Conservation (phyloP, 192 early-diverging fungal genomes). For the Spizellomyces sp. region DNA sequence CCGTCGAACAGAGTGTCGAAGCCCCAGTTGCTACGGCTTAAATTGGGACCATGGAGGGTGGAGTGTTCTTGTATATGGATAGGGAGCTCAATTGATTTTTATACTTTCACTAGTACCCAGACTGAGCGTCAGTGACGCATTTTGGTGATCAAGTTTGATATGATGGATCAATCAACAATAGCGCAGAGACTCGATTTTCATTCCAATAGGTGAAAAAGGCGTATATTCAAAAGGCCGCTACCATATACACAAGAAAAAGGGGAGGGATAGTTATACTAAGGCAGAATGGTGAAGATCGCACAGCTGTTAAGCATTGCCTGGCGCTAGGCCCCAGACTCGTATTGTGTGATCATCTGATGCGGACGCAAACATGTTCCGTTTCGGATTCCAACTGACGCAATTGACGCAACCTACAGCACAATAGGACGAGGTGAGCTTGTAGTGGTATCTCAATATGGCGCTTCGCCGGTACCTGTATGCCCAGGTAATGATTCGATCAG, state of each 20-base stretch:
- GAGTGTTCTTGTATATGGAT: no score
- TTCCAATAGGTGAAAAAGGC: no score
- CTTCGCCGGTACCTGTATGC: constrained; percentile 47
- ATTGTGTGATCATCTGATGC: constrained; percentile 84
- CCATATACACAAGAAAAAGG: no score
- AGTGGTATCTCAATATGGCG: neutral
- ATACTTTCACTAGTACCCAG: no score
- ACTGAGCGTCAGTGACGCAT: no score
- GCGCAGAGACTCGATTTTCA: no score
- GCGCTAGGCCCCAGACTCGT: constrained; percentile 59
- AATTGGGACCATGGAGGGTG: neutral
- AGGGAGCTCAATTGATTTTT: no score
- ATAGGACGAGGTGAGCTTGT: neutral
- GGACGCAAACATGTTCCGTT: constrained; percentile 72
- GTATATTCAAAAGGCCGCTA: no score
- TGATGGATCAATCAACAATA: no score
- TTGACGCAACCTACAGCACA: constrained; percentile 60
- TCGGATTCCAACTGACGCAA: constrained; percentile 73
- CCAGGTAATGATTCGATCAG: constrained; percentile 72
- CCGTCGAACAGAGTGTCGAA: constrained; percentile 31
- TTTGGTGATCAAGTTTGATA: no score
- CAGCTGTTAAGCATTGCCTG: neutral
- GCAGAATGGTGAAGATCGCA: no score
- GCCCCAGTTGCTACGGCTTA: constrained; percentile 32
- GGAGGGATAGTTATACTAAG: no score